These are phyloP conservation scores for Pichia sp. DNA, from an alignment of 1,139 yeast species.

Conservation along the genomic window DNA sequence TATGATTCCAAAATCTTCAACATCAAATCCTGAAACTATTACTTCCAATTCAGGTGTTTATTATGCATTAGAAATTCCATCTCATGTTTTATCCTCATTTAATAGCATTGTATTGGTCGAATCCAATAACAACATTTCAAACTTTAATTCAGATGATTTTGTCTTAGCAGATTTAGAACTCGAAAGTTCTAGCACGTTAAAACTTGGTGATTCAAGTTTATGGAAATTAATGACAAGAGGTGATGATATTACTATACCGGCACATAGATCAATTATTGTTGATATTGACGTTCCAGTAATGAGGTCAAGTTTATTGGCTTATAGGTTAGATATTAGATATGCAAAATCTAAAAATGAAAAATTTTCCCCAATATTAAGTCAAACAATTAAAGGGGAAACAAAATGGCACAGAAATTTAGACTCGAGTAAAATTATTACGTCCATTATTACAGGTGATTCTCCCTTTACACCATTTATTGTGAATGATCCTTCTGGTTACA, in stretches of 20 bases:
- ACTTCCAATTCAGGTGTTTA: slow-evolving; percentile 54
- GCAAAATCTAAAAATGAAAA: slow-evolving; percentile 25
- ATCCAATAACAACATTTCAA: slow-evolving; percentile 25
- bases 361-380: slow-evolving; percentile 64
- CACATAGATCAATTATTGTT: slow-evolving; percentile 40
- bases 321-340: slow-evolving; percentile 35
- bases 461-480: slow-evolving; percentile 63
- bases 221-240: slow-evolving; percentile 34
- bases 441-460: slow-evolving; percentile 65
- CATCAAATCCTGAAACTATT: slow-evolving; percentile 30
- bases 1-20: slow-evolving; percentile 42
- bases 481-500: slow-evolving; percentile 19
- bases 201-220: slow-evolving; percentile 31
- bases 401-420: slow-evolving; percentile 63
- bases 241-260: slow-evolving; percentile 39
- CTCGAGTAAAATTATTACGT: slow-evolving; percentile 31
- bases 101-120: slow-evolving; percentile 46
- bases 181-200: slow-evolving; percentile 24
- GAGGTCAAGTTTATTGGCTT: slow-evolving; percentile 59
- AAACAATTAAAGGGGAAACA: slow-evolving; percentile 62
- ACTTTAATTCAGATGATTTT: slow-evolving; percentile 33
- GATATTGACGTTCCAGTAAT: slow-evolving; percentile 49
- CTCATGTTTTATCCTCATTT: slow-evolving; percentile 34
- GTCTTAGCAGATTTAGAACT: slow-evolving; percentile 34
- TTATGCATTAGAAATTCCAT: slow-evolving; percentile 38